A percentile compares a stretch with the other conserved stretches of the same genome.
phyloP scores from a whole-genome alignment of 305 asterid genomes.

The Ilex paraguariensis region DNA sequence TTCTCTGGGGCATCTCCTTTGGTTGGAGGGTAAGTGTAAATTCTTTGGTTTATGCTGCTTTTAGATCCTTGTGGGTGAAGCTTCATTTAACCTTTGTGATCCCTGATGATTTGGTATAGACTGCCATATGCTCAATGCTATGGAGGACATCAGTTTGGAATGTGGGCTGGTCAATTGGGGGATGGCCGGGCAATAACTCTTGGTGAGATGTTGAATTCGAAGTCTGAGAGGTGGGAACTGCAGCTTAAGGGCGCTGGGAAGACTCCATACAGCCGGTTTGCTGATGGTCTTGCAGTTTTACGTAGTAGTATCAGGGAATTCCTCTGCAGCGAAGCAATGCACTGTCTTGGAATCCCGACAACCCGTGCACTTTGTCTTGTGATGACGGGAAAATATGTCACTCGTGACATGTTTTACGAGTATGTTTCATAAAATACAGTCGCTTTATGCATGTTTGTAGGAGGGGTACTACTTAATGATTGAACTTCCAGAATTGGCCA shows the following conservation, averaged over 20 bases:
- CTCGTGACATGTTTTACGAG: conserved; percentile 98
- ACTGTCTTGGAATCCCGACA: conserved; percentile 88
- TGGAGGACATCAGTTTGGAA: conserved; percentile 99
- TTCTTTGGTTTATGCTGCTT: conserved; percentile 7
- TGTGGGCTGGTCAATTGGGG: conserved; percentile 99
- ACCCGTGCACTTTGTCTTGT: conserved; percentile 93
- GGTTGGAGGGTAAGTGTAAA: conserved; percentile 64
- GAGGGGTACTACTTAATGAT: no score
- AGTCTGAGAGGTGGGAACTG: conserved; percentile 84
- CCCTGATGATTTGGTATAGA: conserved; percentile 25
- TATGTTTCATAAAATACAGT: conserved; percentile 25
- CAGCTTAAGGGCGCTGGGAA: conserved; percentile 98
- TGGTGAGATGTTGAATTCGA: conserved; percentile 79
- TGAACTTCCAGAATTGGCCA: no score
- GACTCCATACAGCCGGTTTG: conserved; percentile 99
- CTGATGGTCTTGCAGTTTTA: conserved; percentile 97
- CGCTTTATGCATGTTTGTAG: no score
- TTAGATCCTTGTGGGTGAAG: neutral
- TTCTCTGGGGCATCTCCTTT: conserved; percentile 72
- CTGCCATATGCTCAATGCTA: conserved; percentile 89
- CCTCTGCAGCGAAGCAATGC: conserved; percentile 98
- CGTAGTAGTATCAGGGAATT: conserved; percentile 96
- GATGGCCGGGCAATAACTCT: conserved; percentile 97
- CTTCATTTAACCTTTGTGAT: neutral
- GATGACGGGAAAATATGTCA: conserved; percentile 76